Evolutionary conservation across 352 stramenopile species (phyloP).

Genomic region (Globisporangium irregulare): DNA sequence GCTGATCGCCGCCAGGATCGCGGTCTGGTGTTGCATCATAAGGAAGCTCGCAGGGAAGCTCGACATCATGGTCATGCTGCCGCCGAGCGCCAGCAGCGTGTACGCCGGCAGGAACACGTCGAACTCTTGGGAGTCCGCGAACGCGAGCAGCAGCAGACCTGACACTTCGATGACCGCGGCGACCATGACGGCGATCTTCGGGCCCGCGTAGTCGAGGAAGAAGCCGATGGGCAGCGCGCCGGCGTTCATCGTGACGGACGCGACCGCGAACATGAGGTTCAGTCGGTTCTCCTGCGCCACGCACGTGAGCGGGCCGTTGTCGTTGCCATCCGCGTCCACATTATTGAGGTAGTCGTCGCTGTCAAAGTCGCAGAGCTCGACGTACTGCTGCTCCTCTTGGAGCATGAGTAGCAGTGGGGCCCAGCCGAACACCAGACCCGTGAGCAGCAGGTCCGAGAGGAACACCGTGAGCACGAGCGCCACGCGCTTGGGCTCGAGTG

Average conservation of each 20-base stretch:
- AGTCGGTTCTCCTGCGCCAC: constrained; percentile 78
- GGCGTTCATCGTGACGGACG: constrained; percentile 76
- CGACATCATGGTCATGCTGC: constrained; percentile 80
- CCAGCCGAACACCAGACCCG: constrained; percentile 87
- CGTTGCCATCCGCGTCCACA: constrained; percentile 9
- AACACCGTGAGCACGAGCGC: constrained; percentile 68
- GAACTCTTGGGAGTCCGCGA: constrained; percentile 71
- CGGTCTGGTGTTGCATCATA: constrained; percentile 68
- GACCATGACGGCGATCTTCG: constrained; percentile 45
- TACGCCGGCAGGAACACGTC: constrained; percentile 77
- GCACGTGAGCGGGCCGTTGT: constrained; percentile 30
- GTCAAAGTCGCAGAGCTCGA: constrained; percentile 53
- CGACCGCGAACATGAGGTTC: constrained; percentile 86
- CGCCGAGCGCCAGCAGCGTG: constrained; percentile 62
- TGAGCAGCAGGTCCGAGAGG: constrained; percentile 79
- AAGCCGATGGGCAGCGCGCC: constrained; percentile 73
- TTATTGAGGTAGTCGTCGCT: constrained; percentile 18
- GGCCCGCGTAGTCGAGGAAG: constrained; percentile 70
- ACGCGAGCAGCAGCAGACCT: constrained; percentile 62
- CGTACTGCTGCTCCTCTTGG: constrained; percentile 78
- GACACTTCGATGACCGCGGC: constrained; percentile 67
- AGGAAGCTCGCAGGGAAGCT: constrained; percentile 76
- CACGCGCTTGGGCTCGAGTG: constrained; percentile 44
- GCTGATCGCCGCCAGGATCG: constrained; percentile 73
- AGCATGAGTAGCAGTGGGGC: constrained; percentile 82